Base-by-base conservation (phyloP, 305 asterid species). In the Stenogyne calaminthoides region DNA sequence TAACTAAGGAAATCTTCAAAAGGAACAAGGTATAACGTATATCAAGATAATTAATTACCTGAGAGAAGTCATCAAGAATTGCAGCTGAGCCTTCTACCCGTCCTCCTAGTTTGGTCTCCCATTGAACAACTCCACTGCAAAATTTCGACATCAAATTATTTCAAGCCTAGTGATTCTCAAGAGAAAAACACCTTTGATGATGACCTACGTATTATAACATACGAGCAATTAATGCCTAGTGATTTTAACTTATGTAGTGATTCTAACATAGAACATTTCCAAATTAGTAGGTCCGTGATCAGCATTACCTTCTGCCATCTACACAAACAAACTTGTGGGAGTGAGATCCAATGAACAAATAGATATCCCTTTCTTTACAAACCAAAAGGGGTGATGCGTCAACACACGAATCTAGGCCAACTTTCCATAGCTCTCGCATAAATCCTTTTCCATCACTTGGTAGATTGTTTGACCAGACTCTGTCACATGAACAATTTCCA, bases 361-460 rank as follows among this genome's bases (percentile, higher is more conserved):
- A 87, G 34, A 78, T 65, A 67, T 82, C 77, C 65, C 81, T 83
- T 82, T 82, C 97, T 64, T 76, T 88, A 34, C 80, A 79, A 81
- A 94, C 88, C 80, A 92, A 70, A 64, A 94, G 90, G 64, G 99
- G 98, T 54, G 99, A 94, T 67, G 99, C 99, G 81, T 94, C 99
- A 74, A 94, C 93, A 82, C 99, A 94, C 76, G 99, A 90, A 58
- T 82, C 88, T 91, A 86, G 73, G 80, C 82, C 75, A 62, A 89
- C 84, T 87, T 88, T 88, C 99, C 98, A 94, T 29, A 67, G 70
- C 76, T 86, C 83, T 73, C 42, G 83, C 91, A 94, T 73, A 74
- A 72, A 78, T 72, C 84, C 82, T 75, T 74, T 83, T 73, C 85
- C 77, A 69, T 78, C 87, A 70, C 77, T 71, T 72, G 84, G 73